Evolutionary conservation across 176 grass and related monocot genomes (phyloP), one percentile per base, ranked within the genome.

Genomic region (Puccinellia tenuiflora): DNA sequence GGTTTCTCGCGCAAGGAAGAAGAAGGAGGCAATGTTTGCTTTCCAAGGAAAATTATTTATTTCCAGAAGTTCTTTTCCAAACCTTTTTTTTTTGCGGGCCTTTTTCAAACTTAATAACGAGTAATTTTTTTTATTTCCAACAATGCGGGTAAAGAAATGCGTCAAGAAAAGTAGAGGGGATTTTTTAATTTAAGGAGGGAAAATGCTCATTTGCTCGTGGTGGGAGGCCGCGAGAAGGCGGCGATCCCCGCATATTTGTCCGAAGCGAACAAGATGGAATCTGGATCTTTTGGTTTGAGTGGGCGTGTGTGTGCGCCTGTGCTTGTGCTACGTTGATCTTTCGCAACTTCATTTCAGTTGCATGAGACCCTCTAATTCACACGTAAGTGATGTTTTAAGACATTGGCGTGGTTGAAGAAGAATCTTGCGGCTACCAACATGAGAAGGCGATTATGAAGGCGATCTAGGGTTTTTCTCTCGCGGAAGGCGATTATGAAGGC

Each of bases 1-100:
- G 71, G 71, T 74, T 74, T 74, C 71, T 74, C 26, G 71, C 43
- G 45, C 71, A 74, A 74, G 71, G 26, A 74, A 74, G 45, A 62
- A 47, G 71, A 46, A 47, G 0, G n/a, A 61, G 26, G 56, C 76
- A 63, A 63, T 79, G 1, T 50, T 78, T 33, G 57, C 39, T 46
- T 42, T 79, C 3, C 67, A 2, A 9, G 0, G 55, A 26, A 22
- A 59, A 59, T 59, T 77, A 7, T 45, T 61, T 28, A n/a, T 60
- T 38, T 79, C 6, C 38, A 1, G 20, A 26, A 6, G 50, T 52
- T 51, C 1, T 6, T 3, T n/a, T n/a, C n/a, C n/a, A n/a, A n/a
- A n/a, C n/a, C n/a, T n/a, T n/a, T n/a, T n/a, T n/a, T n/a, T n/a
- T n/a, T n/a, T n/a, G n/a, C n/a, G n/a, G n/a, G n/a, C n/a, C n/a